Base-by-base conservation (phyloP, 2,329 filamentous ascomycete genomes). In the Endoconidiophora polonica region DNA sequence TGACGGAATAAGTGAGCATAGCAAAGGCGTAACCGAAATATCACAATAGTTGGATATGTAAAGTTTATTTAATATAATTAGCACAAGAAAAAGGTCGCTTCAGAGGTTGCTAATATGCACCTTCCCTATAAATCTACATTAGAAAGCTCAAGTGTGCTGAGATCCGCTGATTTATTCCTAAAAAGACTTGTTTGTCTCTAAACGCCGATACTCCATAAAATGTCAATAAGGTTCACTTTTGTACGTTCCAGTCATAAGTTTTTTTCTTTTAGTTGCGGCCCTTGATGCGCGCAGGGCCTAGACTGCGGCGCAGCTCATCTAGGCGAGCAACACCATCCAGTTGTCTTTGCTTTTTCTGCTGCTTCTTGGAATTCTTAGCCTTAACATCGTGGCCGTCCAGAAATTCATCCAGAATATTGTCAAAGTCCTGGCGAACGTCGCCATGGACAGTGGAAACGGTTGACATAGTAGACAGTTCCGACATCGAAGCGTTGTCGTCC, bases 351-450 rank as follows among this genome's bases (percentile, higher is more conserved):
- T 88, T 86, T 68, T 88, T 90, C 18, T 86, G 75, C 62, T 79
- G 81, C 67, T 86, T 87, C 29, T 33, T 33, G 2, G 82, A 82
- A 7, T 76, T 76, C 60, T 85, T 82, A 14, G 47, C 37, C 44
- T 46, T 49, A 9, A 53, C 48, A 18, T 53, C 48, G 12, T 50
- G 44, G 33, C 71, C 79, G 6, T 79, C 83, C 23, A 96, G 66
- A 66, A 98, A 98, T 51, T 94, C 88, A 61, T 96, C 90, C 71
- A 98, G 79, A 61, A 96, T 86, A 54, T 71, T 76, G 61, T 94
- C 81, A 64, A 98, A 94, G 61, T 95, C 88, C 38, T 73, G 69
- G 43, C 86, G 72, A 37, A 86, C 68, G 7, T 81, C 74, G 0
- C 81, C 82, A 61, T 66, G 74, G 1, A 85, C 79, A 55, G 76